Evolutionary conservation across 352 stramenopile species (phyloP), one percentile per base, ranked within the genome.

Genomic region (Globisporangium alternatum): DNA sequence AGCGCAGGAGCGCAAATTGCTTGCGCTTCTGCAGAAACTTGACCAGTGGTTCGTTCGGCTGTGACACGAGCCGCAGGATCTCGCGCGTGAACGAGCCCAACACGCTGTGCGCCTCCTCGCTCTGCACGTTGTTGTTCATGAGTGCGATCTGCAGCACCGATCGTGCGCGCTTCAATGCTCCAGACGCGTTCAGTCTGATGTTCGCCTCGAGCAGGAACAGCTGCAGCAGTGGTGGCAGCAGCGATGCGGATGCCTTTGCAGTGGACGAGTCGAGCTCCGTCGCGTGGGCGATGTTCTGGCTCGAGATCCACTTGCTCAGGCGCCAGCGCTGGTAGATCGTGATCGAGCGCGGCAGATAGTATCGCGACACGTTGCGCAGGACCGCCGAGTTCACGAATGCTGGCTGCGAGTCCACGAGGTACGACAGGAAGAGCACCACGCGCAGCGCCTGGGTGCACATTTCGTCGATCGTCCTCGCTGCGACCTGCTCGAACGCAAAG

Each of bases 241-340:
- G 60, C 7, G 72, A 81, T 13, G 75, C 78, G 0, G 77, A 88
- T n/a, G 79, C 76, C 39, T 76, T 81, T 3, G 72, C 67, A 8
- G 60, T 67, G 33, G 69, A 53, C 17, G 61, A 59, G 41, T 90
- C 78, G 10, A 76, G 54, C 62, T 88, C 83, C 1, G 76, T 79
- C n/a, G 74, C 62, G 21, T 77, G 75, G 15, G 69, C 69, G 47
- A 89, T 81, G 21, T 83, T 80, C 64, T 89, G 81, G 41, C 67
- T 88, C 25, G 78, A 68, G 35, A 93, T 58, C 76, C 77, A 88
- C 33, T 75, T 71, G 57, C 77, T 84, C n/a, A 90, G 68, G n/a
- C 72, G 71, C 81, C 81, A 93, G 30, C 78, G 80, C 67, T 89
- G 83, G 60, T 91, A 91, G 19, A 87, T 75, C 0, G 73, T 80